These are phyloP conservation scores for Miscanthus lutarioriparius DNA, from an alignment of 176 grass and related monocot genomes.

Conservation along the genomic window DNA sequence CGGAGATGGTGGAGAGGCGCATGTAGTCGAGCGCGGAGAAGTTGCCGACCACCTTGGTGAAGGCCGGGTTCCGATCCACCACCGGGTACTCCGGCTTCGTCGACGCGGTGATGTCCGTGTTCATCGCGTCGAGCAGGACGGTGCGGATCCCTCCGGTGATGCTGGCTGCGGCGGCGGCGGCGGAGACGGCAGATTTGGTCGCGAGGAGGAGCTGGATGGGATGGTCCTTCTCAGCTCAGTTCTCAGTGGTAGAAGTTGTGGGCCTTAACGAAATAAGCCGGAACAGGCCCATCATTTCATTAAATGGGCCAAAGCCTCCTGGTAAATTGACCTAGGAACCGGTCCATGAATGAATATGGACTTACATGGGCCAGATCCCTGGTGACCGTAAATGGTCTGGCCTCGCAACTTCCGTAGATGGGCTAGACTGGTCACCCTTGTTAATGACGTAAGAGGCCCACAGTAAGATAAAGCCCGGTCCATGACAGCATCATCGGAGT, in stretches of 20 bases:
- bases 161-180: neutral
- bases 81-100: conserved; percentile 96
- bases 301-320: neutral
- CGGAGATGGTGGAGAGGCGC: conserved; percentile 92
- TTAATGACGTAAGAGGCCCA: neutral
- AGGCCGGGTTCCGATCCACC: conserved; percentile 86
- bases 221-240: neutral
- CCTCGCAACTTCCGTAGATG: neutral
- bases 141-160: conserved; percentile 1
- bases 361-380: neutral
- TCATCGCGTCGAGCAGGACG: conserved; percentile 40
- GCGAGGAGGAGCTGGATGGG: neutral
- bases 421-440: neutral
- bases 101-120: conserved; percentile 91
- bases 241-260: neutral
- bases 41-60: conserved; percentile 90
- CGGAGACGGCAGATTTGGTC: conserved; percentile 40
- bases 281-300: neutral
- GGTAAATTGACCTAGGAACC: neutral
- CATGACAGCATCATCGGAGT: conserved; percentile 25
- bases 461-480: neutral
- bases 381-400: neutral
- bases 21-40: conserved; percentile 92
- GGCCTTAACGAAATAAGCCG: neutral
- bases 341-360: neutral